Base-by-base conservation (phyloP, 139 green algal species). In the Chlamydomonas incerta region DNA sequence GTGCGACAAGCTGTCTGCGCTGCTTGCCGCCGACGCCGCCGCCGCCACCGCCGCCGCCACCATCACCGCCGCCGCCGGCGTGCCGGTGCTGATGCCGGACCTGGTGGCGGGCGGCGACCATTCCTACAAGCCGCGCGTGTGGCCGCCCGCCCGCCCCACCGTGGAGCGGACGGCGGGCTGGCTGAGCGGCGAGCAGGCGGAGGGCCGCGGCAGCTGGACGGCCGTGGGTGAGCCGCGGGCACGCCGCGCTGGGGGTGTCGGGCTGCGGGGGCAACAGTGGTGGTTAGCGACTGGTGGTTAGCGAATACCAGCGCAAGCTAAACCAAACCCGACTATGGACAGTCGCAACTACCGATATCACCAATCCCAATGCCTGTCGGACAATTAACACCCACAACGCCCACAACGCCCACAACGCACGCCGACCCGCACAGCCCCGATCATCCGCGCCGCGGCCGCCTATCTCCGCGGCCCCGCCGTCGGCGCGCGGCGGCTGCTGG, bases 391-490 rank as follows among this genome's bases (percentile, higher is more conserved):
- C 8, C 29, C 34, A n/a, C 72, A n/a, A n/a, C n/a, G n/a, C n/a
- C n/a, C n/a, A n/a, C n/a, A n/a, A n/a, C n/a, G n/a, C n/a, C n/a
- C n/a, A n/a, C n/a, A n/a, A n/a, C n/a, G n/a, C n/a, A n/a, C n/a
- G n/a, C n/a, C n/a, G n/a, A n/a, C n/a, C n/a, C n/a, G n/a, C 72
- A 10, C 72, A 80, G 72, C 28, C 13, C 29, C 47, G 72, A n/a
- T 31, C 58, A 60, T 82, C 31, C 57, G 71, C 50, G 58, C 58
- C 9, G 74, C 74, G 28, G 58, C 69, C 52, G 41, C 74, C 47
- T 82, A 82, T 58, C 35, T 82, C 34, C 74, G 74, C 58, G 74
- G 58, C 6, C 57, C 74, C n/a, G 74, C 57, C n/a, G 58, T 82
- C 23, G 35, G 74, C 28, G 74, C 35, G 13, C 29, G n/a, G n/a